These are phyloP conservation scores for Cyanophora paradoxa DNA, from an alignment of 78 protist species.

Conservation along the genomic window DNA sequence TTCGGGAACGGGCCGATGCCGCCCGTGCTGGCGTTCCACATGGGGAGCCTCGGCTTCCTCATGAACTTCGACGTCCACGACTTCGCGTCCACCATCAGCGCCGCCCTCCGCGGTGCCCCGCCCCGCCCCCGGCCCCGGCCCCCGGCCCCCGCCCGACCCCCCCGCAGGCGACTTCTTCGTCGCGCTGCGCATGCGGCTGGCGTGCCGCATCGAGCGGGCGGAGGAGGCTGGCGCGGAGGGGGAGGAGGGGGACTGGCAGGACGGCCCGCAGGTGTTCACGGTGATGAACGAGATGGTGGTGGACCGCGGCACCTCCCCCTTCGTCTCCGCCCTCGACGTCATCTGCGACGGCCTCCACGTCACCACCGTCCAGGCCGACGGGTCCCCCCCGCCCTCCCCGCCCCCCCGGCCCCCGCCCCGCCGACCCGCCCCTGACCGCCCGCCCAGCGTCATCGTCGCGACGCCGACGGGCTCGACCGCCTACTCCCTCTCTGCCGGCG, in stretches of 20 bases:
- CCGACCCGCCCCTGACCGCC: background rate
- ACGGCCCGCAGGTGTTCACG: background rate
- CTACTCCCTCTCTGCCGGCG: constrained; percentile 80
- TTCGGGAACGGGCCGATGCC: constrained; percentile 44
- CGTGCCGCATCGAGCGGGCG: too few species aligned
- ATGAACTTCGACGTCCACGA: constrained; percentile 52
- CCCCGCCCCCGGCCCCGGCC: background rate
- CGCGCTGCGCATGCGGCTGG: background rate
- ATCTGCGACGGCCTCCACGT: constrained; percentile 33
- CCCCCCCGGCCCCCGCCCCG: background rate
- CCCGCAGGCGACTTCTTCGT: background rate
- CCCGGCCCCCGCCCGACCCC: background rate
- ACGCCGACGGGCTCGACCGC: constrained; percentile 74
- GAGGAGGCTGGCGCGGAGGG: too few species aligned
- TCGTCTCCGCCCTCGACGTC: background rate
- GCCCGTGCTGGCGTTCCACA: constrained; percentile 70
- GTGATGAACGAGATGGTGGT: background rate
- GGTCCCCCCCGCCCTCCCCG: constrained; percentile 15
- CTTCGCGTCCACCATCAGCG: background rate
- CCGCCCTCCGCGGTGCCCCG: background rate
- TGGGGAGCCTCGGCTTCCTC: constrained; percentile 81
- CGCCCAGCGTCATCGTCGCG: constrained; percentile 32
- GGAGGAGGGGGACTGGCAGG: background rate
- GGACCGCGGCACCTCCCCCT: constrained; percentile 15
- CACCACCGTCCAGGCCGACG: constrained; percentile 79